Base-by-base conservation (phyloP, 192 early-diverging fungal species). In the Dissophora globulifera region DNA sequence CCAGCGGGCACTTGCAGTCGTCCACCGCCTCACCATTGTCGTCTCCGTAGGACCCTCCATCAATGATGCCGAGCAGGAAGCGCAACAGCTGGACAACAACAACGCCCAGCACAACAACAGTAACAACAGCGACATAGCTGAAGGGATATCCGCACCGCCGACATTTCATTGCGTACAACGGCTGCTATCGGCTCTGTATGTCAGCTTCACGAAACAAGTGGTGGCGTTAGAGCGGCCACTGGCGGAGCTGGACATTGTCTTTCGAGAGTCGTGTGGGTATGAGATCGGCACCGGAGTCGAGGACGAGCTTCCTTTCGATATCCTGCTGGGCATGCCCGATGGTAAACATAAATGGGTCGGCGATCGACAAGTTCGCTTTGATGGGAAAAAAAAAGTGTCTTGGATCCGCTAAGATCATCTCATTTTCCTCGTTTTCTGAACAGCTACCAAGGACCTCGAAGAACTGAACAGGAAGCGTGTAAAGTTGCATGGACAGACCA, bases 191-290 rank as follows among this genome's bases (percentile, higher is more conserved):
- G 54, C 58, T 0, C 57, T 92, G 0, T 91, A 92, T 59, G 78
- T 86, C 4, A 69, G 65, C 16, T 86, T 85, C 17, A 43, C 83
- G 11, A 74, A 84, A 58, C 62, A 51, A n/a, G 75, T 86, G 13
- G 67, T 80, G 41, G 80, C 78, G 2, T 15, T 55, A 20, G 55
- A 60, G 0, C 52, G 81, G 19, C 85, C 81, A 0, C 64, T 91
- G 31, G 65, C 89, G 33, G 67, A 86, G 33, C 68, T 87, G 23
- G 75, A 83, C 75, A 82, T 91, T 19, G 64, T 93, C 15, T 83
- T 93, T 47, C 69, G 81, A 5, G 82, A 82, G 11, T 75, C 78
- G 50, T 90, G 89, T 70, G 91, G 88, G 2, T 89, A 90, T 67
- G 74, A 83, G 46, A 55, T 90, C 46, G 75, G 50, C 53, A 47